These are phyloP conservation scores for Fraxinus baroniana DNA, from an alignment of 305 asterid genomes.

Conservation along the genomic window DNA sequence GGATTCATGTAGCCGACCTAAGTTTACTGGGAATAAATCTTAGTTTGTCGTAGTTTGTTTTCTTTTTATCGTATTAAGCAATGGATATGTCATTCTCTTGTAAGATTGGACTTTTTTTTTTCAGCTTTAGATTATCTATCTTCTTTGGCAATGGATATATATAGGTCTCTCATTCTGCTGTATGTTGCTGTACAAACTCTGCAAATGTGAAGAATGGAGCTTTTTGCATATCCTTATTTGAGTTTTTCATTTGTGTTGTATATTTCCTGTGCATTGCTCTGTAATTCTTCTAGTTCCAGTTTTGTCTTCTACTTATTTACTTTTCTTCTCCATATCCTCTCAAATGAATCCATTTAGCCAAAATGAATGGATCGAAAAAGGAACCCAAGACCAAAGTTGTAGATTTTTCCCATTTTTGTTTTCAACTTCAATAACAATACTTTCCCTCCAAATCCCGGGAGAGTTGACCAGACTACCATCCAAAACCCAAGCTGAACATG, in stretches of 20 bases:
- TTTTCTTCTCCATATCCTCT: no score
- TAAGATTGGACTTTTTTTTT: neutral
- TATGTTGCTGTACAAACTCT: neutral
- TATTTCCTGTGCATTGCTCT: no score
- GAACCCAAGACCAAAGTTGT: no score
- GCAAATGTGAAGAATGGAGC: neutral
- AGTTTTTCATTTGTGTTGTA: neutral
- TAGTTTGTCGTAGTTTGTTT: neutral
- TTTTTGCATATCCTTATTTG: neutral
- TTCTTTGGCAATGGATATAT: neutral
- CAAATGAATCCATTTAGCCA: no score
- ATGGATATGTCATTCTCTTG: neutral
- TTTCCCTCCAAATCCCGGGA: no score
- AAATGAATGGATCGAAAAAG: no score
- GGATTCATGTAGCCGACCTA: neutral
- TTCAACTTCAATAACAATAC: no score
- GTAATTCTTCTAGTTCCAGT: no score
- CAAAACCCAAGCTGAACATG: neutral
- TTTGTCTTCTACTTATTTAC: no score
- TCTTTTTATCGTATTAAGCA: neutral
- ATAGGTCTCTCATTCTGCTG: neutral
- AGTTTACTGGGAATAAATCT: neutral
- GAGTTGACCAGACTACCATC: no score
- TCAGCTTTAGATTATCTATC: neutral
- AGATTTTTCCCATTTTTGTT: no score